Percentiles rank a stretch among this genome's conserved stretches.
phyloP scores from a whole-genome alignment of 2,329 filamentous ascomycete species.

The Allantophomopsis cytisporea region DNA sequence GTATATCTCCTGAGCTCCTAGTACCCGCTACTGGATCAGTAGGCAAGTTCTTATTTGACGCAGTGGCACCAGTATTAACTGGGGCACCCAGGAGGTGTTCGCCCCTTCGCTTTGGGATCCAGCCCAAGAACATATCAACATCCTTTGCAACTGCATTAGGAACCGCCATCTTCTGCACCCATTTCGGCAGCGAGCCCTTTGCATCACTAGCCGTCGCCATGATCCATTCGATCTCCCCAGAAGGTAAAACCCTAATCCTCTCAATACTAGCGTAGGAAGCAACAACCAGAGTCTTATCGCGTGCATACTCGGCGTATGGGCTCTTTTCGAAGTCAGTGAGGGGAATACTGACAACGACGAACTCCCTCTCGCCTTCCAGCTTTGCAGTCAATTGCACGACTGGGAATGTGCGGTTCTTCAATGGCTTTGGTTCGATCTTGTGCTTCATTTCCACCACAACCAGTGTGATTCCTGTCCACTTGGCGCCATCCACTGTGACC shows the following conservation, averaged over 20 bases:
- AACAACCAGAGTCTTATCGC: conserved; percentile 33
- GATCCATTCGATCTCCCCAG: conserved; percentile 49
- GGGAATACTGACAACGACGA: conserved; percentile 43
- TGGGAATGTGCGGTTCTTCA: conserved; percentile 52
- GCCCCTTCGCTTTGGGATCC: conserved; percentile 27
- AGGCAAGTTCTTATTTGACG: no score
- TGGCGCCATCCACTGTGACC: conserved; percentile 19
- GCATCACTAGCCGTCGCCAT: conserved; percentile 70
- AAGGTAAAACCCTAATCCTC: conserved; percentile 25
- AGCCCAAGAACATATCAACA: conserved; percentile 53
- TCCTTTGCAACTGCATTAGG: conserved; percentile 55
- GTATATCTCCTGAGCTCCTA: no score
- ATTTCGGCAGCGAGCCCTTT: conserved; percentile 49
- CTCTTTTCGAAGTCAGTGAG: conserved; percentile 27
- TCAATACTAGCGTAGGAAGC: conserved; percentile 56
- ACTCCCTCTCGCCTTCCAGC: conserved; percentile 27
- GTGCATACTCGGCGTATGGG: conserved; percentile 17
- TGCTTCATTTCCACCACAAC: conserved; percentile 53
- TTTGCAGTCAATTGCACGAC: conserved; percentile 46
- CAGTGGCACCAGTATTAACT: no score
- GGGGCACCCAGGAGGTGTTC: no score
- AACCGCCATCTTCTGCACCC: conserved; percentile 50
- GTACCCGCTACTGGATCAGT: no score
- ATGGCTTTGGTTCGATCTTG: conserved; percentile 37
- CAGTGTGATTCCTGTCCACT: conserved; percentile 34